Base-by-base conservation (phyloP, 2,329 filamentous ascomycete genomes). In the Periconia sp. region DNA sequence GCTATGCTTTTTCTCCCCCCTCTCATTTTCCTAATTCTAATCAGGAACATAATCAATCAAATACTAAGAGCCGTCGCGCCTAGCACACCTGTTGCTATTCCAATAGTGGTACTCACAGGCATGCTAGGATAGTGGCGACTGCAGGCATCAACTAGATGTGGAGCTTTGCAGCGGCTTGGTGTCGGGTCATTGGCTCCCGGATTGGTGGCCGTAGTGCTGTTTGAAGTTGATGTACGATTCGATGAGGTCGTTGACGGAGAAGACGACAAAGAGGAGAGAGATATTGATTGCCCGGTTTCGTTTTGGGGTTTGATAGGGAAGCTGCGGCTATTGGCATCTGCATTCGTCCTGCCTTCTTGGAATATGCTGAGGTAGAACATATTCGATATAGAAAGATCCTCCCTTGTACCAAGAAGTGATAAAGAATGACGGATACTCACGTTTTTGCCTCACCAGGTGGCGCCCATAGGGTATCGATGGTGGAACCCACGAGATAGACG, bases 401-500 rank as follows among this genome's bases (percentile, higher is more conserved):
- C 52, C 18, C 51, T 49, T 30, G 54, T 57, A 18, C 47, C 51
- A 35, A 57, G 51, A 15, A 57, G 51, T 57, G 54, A 40, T 48
- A 54, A 10, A 57, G 54, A 14, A 49, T 35, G 17, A 57, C 18
- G 14, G 54, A 57, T 10, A 43, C 41, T 30, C 20, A 23, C 15
- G 45, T 52, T 30, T 31, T 48, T 40, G 43, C 41, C 30, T 54
- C 23, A 18, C 18, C 51, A 13, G 11, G 14, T 33, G 11, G 14
- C 23, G 44, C 52, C 54, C 54, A 57, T 33, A 17, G 15, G 10
- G 54, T 52, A 14, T 48, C 45, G 14, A 57, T 6, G 1, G 44
- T 51, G 30, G 47, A 51, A 10, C 47, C 51, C 43, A 43, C 11
- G 17, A 43, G 15, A 33, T 51, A 57, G 20, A 43, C 41, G 9